These are phyloP conservation scores for Talaromyces albobiverticillius DNA, from an alignment of 2,329 filamentous ascomycete species.

Conservation along the genomic window DNA sequence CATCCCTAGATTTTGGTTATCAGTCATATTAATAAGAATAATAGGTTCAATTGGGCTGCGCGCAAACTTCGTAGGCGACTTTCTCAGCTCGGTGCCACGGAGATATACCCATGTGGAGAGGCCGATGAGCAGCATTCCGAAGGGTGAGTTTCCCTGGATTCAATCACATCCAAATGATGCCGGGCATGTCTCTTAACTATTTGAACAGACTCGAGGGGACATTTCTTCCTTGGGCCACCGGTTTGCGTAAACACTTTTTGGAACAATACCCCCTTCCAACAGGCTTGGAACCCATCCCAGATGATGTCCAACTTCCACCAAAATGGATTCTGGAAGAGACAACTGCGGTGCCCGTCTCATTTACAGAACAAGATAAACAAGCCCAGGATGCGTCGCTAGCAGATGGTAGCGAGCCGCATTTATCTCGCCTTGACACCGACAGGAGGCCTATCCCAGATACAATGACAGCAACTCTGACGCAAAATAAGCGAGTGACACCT, in stretches of 20 bases:
- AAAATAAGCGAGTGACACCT: conserved; percentile 75
- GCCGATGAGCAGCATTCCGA: conserved; percentile 92
- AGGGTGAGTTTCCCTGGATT: conserved; percentile 54
- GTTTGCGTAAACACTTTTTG: conserved; percentile 65
- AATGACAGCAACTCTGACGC: conserved; percentile 56
- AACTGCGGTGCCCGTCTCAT: conserved; percentile 4
- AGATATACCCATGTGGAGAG: conserved; percentile 76
- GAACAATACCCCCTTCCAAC: conserved; percentile 66
- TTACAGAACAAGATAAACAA: not conserved
- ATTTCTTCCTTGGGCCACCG: conserved; percentile 73
- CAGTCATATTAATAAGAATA: not conserved
- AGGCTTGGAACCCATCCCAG: conserved; percentile 67
- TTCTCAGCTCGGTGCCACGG: conserved; percentile 73
- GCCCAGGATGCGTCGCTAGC: not conserved
- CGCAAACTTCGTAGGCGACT: conserved; percentile 84
- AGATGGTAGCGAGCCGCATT: conserved; percentile 4
- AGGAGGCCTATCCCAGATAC: conserved; percentile 59
- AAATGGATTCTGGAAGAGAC: conserved; percentile 59
- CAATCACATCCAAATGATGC: not conserved
- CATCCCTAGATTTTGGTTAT: not conserved
- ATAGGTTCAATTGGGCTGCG: conserved; percentile 86
- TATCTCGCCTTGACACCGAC: conserved; percentile 35
- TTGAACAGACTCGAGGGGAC: conserved; percentile 69
- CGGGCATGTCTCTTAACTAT: not conserved
- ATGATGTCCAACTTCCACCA: conserved; percentile 70